Percentiles rank a stretch among this genome's conserved stretches.
Conservation (phyloP, 768 basidiomycete genomes). For the Fomitopsis pulvina region DNA sequence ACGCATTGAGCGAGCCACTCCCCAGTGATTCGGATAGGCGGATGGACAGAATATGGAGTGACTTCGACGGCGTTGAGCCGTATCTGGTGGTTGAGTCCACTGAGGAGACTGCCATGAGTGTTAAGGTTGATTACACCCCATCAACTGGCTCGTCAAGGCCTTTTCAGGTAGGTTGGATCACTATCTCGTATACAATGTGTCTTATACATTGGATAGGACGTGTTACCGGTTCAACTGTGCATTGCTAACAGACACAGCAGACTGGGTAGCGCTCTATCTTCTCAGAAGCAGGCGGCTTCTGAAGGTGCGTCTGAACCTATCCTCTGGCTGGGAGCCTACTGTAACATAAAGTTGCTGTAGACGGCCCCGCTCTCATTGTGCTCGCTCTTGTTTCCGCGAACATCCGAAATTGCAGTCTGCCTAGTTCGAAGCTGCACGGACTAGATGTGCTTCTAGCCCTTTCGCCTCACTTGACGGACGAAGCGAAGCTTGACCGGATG, state of each 20-base stretch:
- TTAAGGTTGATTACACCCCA: slow-evolving; percentile 50
- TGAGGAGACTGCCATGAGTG: slow-evolving; percentile 44
- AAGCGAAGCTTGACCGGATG: slow-evolving; percentile 90
- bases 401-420: slow-evolving; percentile 78
- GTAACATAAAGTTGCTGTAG: slow-evolving; percentile 28
- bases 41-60: slow-evolving; percentile 79
- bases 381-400: slow-evolving; percentile 85
- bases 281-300: slow-evolving; percentile 41
- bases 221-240: slow-evolving; percentile 71
- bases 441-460: slow-evolving; percentile 85
- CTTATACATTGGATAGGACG: slow-evolving; percentile 38
- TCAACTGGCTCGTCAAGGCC: slow-evolving; percentile 38
- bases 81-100: slow-evolving; percentile 46
- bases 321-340: too few relatives aligned
- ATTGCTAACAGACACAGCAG: slow-evolving; percentile 63
- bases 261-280: slow-evolving; percentile 23
- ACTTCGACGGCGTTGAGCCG: slow-evolving; percentile 78
- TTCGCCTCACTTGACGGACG: slow-evolving; percentile 78
- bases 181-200: not conserved
- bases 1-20: slow-evolving; percentile 29
- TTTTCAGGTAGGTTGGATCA: slow-evolving; percentile 45
- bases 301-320: slow-evolving; percentile 46
- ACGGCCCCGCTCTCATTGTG: slow-evolving; percentile 85
- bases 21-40: slow-evolving; percentile 82
- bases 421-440: slow-evolving; percentile 80